A percentile compares a stretch with the other conserved stretches of the same genome.
Conservation (phyloP, 2,329 filamentous ascomycete species). For the Colletotrichum somersetense region DNA sequence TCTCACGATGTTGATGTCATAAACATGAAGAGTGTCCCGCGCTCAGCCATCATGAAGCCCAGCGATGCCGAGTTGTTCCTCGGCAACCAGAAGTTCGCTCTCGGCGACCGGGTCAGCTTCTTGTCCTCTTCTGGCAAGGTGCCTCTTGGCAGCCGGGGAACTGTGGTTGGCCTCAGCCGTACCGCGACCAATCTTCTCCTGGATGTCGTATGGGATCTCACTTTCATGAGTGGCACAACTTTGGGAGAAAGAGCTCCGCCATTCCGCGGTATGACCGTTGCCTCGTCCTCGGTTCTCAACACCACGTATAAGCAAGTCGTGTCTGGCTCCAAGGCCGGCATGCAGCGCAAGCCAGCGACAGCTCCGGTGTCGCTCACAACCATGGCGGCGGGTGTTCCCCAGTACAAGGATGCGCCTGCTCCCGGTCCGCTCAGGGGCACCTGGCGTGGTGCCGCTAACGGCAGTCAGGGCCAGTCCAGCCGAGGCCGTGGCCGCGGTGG, state of each 20-base stretch:
- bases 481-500: constrained; percentile 52
- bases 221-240: constrained; percentile 97
- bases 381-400: constrained; percentile 68
- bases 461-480: constrained; percentile 52
- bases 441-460: constrained; percentile 69
- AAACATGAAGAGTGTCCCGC: constrained; percentile 84
- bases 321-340: constrained; percentile 70
- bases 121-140: constrained; percentile 94
- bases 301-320: constrained; percentile 85
- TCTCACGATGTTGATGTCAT: constrained; percentile 70
- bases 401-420: constrained; percentile 70
- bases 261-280: constrained; percentile 94
- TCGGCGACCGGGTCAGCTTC: constrained; percentile 94
- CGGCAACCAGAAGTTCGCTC: constrained; percentile 82
- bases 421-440: constrained; percentile 66
- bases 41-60: constrained; percentile 91
- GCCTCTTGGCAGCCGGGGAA: constrained; percentile 90
- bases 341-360: constrained; percentile 64
- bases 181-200: constrained; percentile 86
- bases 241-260: constrained; percentile 90
- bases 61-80: constrained; percentile 94
- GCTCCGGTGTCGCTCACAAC: constrained; percentile 65
- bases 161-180: constrained; percentile 93
- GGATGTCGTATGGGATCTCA: constrained; percentile 92
- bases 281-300: constrained; percentile 90